Evolutionary conservation across 192 early-diverging fungal genomes (phyloP), one percentile per base, ranked within the genome.

Genomic region (Chytriomyces sp.): DNA sequence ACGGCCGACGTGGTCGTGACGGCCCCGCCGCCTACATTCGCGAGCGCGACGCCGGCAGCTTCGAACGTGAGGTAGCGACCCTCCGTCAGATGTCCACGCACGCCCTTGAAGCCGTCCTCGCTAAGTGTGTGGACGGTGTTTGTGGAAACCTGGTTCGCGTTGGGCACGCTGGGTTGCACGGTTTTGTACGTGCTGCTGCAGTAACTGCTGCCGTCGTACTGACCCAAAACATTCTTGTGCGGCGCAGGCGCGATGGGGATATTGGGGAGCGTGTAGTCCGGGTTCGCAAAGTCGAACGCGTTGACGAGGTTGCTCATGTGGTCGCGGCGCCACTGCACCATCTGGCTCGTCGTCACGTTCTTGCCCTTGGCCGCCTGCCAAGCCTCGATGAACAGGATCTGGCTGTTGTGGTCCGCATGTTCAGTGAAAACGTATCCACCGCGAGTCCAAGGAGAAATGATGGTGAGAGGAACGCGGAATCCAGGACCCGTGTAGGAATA

Each of bases 11-110:
- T 49, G 22, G 59, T 33, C 8, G 37, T 12, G 59, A 64, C 63
- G 22, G 57, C 7, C 38, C 36, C 63, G 8, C 8, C 19, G 26
- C 7, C 8, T 7, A 28, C 28, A 22, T 40, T 64, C 28, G 63
- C 36, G 8, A 64, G 38, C 28, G 44, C 59, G 41, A 64, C 25
- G 14, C 25, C 25, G 63, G 7, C 22, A 22, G 63, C 25, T 64
- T 64, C 63, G 19, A 64, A 64, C 36, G 63, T 64, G 63, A 64
- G 25, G 59, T 59, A 64, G n/a, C 63, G 37, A 25, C 63, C 63
- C 36, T 64, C 44, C 28, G 59, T 40, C 7, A 62, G 63, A 53
- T 44, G 8, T 26, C 63, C 63, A n/a, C 63, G 37, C 8, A 64
- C 63, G 52, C 14, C 14, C 52, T 62, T 64, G 36, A 64, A 64